Base-by-base conservation (phyloP, 2,329 filamentous ascomycete species). In the Stagonosporopsis vannaccii region DNA sequence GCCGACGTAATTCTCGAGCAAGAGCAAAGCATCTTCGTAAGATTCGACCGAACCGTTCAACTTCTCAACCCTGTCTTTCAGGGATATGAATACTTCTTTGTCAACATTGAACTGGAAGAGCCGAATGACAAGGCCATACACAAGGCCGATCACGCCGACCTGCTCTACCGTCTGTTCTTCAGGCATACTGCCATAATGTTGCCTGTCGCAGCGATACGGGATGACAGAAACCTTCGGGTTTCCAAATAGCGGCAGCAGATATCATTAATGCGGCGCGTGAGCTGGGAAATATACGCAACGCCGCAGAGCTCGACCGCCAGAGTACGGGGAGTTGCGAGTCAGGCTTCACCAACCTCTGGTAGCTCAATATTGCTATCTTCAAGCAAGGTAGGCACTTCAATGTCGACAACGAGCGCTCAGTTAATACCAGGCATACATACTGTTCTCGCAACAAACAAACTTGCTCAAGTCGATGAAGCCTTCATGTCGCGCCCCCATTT, bases 401-500 rank as follows among this genome's bases (percentile, higher is more conserved):
- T 48, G 4, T 35, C 45, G 2, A 40, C 58, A 78, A 2, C 64
- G 73, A 0, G 70, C 57, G 11, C 23, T 78, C 1, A 76, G 78
- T 46, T 78, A 75, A 51, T 79, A 74, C 48, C 63, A 76, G 23
- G 77, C n/a, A n/a, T n/a, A 75, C 0, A 73, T 79, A 25, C 52
- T 79, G 1, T 77, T 48, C 60, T 79, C 17, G 79, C 75, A 0
- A 65, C 67, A 0, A 67, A 68, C 35, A 36, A 63, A 6, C 50
- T 68, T 1, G 56, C 51, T 30, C 91, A 89, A 0, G 95, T 96
- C 68, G 92, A 96, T 66, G 90, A 94, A 59, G 92, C 92, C 0
- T 96, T 96, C 80, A 89, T 93, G 69, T 91, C 88, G 4, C 86
- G 92, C 22, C 95, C 95, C 61, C 91, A 96, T 73, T 86, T 96